Evolutionary conservation across 1,284 basidiomycete genomes (phyloP).

Genomic region (Neonothopanus nambi): DNA sequence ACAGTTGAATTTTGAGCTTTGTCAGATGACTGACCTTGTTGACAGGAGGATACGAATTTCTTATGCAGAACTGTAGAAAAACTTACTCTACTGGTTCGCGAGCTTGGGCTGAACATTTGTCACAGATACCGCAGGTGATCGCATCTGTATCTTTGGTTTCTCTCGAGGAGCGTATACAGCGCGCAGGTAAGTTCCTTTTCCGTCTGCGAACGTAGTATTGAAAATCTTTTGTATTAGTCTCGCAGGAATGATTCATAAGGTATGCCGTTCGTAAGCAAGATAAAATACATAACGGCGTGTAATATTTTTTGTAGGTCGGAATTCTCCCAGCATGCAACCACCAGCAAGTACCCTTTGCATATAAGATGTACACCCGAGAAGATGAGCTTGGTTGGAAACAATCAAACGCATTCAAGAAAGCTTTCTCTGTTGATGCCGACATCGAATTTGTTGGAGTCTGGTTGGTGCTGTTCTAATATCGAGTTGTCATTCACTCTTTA

Average conservation of each 20-base stretch:
- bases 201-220: neutral
- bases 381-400: conserved; percentile 44
- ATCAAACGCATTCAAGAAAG: conserved; percentile 52
- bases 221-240: conserved; percentile 35
- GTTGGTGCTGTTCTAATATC: conserved; percentile 29
- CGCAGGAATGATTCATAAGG: conserved; percentile 45
- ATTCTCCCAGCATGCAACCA: conserved; percentile 36
- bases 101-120: too few relatives aligned
- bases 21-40: too few relatives aligned
- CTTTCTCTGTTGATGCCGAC: conserved; percentile 50
- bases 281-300: too few relatives aligned
- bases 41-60: conserved; percentile 50
- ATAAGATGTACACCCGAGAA: conserved; percentile 51
- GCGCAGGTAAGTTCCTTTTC: conserved; percentile 22
- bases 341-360: conserved; percentile 51
- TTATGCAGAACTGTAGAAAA: conserved; percentile 53
- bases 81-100: too few relatives aligned
- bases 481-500: too few relatives aligned
- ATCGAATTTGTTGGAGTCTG: conserved; percentile 54
- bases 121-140: conserved; percentile 41
- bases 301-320: too few relatives aligned
- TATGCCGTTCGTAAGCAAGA: neutral
- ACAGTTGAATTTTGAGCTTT: too few relatives aligned
- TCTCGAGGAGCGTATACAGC: conserved; percentile 62
- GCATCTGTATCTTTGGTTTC: conserved; percentile 51